Evolutionary conservation across 179 eudicot species (phyloP), one percentile per base, ranked within the genome.

Genomic region (Spergularia azorica): DNA sequence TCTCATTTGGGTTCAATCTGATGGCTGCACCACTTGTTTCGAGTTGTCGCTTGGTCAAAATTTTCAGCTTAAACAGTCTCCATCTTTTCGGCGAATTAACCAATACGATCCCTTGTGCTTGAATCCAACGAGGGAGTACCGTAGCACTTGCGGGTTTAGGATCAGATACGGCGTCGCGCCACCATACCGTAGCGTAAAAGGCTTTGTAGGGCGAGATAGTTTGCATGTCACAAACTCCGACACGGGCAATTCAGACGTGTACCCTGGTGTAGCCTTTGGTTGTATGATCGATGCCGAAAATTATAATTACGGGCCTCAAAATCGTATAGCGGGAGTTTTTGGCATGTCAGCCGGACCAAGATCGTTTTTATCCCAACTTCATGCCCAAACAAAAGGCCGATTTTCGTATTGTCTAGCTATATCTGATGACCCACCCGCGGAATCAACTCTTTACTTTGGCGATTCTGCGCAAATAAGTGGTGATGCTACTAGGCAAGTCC

Each of bases 1-100:
- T 0, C 46, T 55, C 43, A 76, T 72, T 12, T 76, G 79, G 79
- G 65, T 76, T 52, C 79, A 76, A 58, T 76, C 72, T 41, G 46
- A 56, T 17, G 57, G 72, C 5, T 76, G 78, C 50, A 38, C 65
- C 46, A 63, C 78, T 36, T 75, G 78, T 46, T 65, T 75, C n/a
- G 10, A 11, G 17, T 20, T 12, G 6, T 26, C 32, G 16, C 50
- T 10, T 0, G 4, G 9, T 12, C 3, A 12, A 3, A 38, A 20
- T 39, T 75, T 65, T 48, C 4, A 0, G 12, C 66, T 9, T 17
- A 38, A 0, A 13, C 10, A 38, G 4, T 75, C 78, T 0, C 8
- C 38, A 38, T 16, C 71, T 9, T 75, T 26, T 52, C 32, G 15
- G 7, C 71, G 41, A 17, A 54, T 75, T 63, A n/a, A 10, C 17